Evolutionary conservation across 495 filamentous ascomycete species (phyloP), one percentile per base, ranked within the genome.

Genomic region (Evernia prunastri): DNA sequence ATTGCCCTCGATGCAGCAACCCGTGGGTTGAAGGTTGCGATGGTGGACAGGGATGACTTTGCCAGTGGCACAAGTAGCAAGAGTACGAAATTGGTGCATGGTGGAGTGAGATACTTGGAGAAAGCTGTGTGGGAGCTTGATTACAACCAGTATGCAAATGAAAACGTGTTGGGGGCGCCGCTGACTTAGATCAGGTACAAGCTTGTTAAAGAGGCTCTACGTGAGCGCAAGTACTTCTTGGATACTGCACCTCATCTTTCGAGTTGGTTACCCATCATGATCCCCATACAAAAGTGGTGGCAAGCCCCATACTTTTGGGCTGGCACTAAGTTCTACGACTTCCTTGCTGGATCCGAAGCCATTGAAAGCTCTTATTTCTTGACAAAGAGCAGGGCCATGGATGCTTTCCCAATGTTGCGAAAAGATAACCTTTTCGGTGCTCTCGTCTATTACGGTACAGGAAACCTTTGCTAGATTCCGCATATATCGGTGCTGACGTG

Each of bases 311-410:
- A 97, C 75, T 98, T 95, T 78, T 97, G 93, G 92, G 88, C 84
- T 9, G 94, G 94, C 60, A 96, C 93, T 56, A 98, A 98, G 76
- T 84, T 85, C 60, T 98, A 98, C 76, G 94, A 97, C 79, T 85
- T 94, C 68, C 80, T 97, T 61, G 94, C 94, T 70, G 94, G 94
- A 20, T 89, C 90, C 47, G 94, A 98, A 77, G 96, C 93, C 61
- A 95, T 98, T 68, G 94, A 98, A 77, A 94, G 86, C 71, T 96
- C 92, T 4, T 98, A 97, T 76, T 98, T 98, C 74, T 75, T 97
- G 70, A 94, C 93, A 23, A 90, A 88, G 75, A 94, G 89, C 71
- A 96, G 94, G 76, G 94, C 94, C 1, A 82, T 97, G 63, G 93
- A 96, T 73, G 89, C 89, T 11, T 98, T 98, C 71, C 94, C 94